A percentile compares a stretch with the other conserved stretches of the same genome.
Conservation (phyloP, 2,329 filamentous ascomycete species). For the Trichoderma citrinoviride region DNA sequence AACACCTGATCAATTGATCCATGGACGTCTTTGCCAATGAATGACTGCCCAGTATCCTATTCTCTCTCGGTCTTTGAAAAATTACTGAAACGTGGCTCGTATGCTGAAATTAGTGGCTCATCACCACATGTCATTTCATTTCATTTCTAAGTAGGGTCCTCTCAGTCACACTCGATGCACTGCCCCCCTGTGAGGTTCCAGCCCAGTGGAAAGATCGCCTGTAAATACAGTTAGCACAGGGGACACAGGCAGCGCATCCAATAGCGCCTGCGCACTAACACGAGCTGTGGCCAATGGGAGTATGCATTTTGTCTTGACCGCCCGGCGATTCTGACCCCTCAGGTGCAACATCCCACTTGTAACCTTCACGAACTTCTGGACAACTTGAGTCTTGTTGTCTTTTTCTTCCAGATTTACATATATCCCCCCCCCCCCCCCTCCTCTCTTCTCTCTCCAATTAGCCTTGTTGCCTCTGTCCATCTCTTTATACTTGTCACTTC, state of each 20-base stretch:
- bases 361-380: no score
- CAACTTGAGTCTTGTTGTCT: not conserved
- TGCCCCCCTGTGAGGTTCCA: not conserved
- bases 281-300: not conserved
- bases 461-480: not conserved
- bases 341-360: conserved; percentile 6
- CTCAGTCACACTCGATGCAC: no score
- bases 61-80: not conserved
- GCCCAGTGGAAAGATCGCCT: not conserved
- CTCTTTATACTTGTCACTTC: not conserved
- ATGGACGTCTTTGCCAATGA: conserved; percentile 1
- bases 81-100: conserved; percentile 16
- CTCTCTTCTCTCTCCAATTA: not conserved
- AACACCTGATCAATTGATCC: not conserved
- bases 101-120: conserved; percentile 18
- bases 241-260: not conserved
- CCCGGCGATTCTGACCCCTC: conserved; percentile 21
- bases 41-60: not conserved
- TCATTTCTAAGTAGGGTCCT: not conserved
- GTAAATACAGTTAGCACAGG: not conserved
- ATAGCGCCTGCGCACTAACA: not conserved
- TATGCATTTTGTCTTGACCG: conserved; percentile 17
- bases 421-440: not conserved
- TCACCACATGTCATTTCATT: not conserved
- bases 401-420: not conserved